A percentile compares a stretch with the other conserved stretches of the same genome.
Conservation (phyloP, 1,284 basidiomycete species). For the Volvariella surrecta region DNA sequence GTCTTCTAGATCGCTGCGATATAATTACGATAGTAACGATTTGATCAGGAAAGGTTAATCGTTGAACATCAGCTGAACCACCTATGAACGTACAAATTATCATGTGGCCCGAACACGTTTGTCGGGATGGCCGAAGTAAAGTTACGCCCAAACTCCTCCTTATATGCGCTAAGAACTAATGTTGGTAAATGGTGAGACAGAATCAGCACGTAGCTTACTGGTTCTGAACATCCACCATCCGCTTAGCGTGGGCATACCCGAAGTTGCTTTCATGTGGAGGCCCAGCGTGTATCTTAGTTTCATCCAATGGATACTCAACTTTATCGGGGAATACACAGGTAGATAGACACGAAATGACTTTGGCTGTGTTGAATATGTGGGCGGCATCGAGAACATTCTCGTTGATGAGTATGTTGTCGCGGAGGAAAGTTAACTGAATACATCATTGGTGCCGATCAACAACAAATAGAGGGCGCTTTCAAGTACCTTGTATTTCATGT, state of each 20-base stretch:
- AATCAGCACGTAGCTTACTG: constrained; percentile 45
- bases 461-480: neutral
- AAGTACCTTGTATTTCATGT: constrained; percentile 81
- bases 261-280: constrained; percentile 87
- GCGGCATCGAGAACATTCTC: constrained; percentile 79
- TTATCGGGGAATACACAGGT: constrained; percentile 88
- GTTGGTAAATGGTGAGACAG: neutral
- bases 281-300: constrained; percentile 81
- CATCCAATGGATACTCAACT: constrained; percentile 82
- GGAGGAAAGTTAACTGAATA: constrained; percentile 69
- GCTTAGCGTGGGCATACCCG: constrained; percentile 88
- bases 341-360: constrained; percentile 81
- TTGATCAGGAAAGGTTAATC: constrained; percentile 1
- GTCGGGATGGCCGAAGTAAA: constrained; percentile 92
- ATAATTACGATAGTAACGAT: too few relatives aligned
- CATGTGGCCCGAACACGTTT: constrained; percentile 81
- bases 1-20: constrained; percentile 68
- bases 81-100: constrained; percentile 57
- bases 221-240: constrained; percentile 90
- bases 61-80: constrained; percentile 3
- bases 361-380: constrained; percentile 52
- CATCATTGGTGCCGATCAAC: neutral
- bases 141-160: constrained; percentile 83
- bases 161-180: constrained; percentile 59
- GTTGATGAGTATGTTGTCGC: constrained; percentile 88